Base-by-base conservation (phyloP, 768 basidiomycete species). In the Termitomyces bulborhizus region DNA sequence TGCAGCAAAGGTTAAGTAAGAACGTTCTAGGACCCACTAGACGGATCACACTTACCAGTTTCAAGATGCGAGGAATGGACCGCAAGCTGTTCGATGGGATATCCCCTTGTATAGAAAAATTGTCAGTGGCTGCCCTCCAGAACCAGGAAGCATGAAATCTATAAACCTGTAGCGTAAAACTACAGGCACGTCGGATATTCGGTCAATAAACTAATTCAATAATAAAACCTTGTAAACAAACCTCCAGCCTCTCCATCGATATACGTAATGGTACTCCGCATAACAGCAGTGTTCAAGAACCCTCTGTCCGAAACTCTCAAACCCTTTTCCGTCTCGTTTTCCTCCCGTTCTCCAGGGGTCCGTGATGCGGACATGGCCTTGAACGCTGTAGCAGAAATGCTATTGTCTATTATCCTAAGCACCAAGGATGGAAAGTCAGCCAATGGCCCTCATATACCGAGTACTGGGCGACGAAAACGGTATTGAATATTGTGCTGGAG, bases 41-140 rank as follows among this genome's bases (percentile, higher is more conserved):
- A 42, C n/a, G 29, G 6, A 48, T 45, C 44, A 54, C 67, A 34
- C 36, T 21, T 21, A 76, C 77, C 73, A 16, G 81, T 79, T 68
- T 96, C 93, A 45, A 93, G 79, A 72, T 92, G 92, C 1, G 79
- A 83, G 0, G 89, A 92, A 54, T 84, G 79, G 29, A 82, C 73
- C 0, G 93, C 92, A 32, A 96, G 84, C 64, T 94, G 88, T 65
- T 96, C 93, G 60, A 96, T 95, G 15, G 93, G 93, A 66, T 93
- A 94, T 21, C 93, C 93, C 71, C 92, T 88, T 9, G 61, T n/a
- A 18, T 39, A 50, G 46, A 21, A 31, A 49, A 11, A 26, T 18
- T 41, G 46, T 57, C 6, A 44, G 55, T 36, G 4, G 34, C 16
- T 34, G 34, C 13, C 44, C 29, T 13, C 6, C n/a, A 29, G 21